A percentile compares a stretch with the other conserved stretches of the same genome.
Conservation (phyloP, 176 grass and related monocot species). For the sorghum (Sorghum bicolor) region DNA sequence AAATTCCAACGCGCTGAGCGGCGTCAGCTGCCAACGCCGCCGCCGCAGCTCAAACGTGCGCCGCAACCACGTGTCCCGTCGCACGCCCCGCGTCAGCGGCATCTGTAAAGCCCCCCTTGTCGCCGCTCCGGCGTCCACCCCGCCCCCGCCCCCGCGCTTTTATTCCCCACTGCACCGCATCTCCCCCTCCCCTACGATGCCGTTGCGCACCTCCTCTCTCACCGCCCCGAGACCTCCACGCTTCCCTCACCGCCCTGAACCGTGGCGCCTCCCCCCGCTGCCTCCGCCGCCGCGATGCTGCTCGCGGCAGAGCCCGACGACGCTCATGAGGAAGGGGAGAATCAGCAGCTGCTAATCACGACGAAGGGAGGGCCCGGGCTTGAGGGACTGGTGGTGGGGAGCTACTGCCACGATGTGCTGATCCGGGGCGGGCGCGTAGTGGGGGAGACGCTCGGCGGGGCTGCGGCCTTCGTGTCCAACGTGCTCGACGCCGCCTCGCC, state of each 20-base stretch:
- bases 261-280: slow-evolving; percentile 15
- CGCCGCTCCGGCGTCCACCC: slow-evolving; percentile 22
- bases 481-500: slow-evolving; percentile 73
- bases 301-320: slow-evolving; percentile 18
- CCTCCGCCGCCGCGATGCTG: slow-evolving; percentile 7
- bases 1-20: slow-evolving; percentile 25
- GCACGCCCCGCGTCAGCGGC: neutral
- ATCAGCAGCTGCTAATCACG: neutral
- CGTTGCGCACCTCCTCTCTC: slow-evolving; percentile 26
- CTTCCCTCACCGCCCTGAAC: neutral
- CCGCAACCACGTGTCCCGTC: slow-evolving; percentile 32
- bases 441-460: slow-evolving; percentile 81
- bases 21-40: slow-evolving; percentile 33
- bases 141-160: slow-evolving; percentile 33
- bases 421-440: slow-evolving; percentile 56
- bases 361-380: neutral
- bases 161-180: slow-evolving; percentile 35
- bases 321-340: neutral
- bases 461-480: slow-evolving; percentile 82
- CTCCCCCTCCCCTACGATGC: slow-evolving; percentile 22
- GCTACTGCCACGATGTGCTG: slow-evolving; percentile 98
- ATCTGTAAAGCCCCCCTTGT: slow-evolving; percentile 43
- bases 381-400: slow-evolving; percentile 65
- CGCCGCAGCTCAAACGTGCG: slow-evolving; percentile 42
- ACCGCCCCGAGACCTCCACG: neutral